These are phyloP conservation scores for Chlamydomonas urium DNA, from an alignment of 139 green algal species.

Conservation along the genomic window DNA sequence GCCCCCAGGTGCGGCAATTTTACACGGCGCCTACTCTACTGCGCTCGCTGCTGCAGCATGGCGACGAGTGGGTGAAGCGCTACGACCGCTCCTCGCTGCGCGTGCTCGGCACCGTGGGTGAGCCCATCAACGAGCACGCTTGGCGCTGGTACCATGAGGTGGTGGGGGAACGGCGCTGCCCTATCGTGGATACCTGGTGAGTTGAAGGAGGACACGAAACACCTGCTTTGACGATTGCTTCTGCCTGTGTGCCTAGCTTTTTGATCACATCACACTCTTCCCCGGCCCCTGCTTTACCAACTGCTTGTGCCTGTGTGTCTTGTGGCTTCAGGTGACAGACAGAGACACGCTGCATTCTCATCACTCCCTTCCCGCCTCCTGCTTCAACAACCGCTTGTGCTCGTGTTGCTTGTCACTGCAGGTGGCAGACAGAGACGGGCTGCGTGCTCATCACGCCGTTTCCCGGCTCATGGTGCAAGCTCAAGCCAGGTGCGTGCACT, in stretches of 20 bases:
- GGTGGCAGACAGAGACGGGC: slow-evolving; percentile 90
- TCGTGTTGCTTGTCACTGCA: not conserved
- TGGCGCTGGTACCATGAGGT: slow-evolving; percentile 83
- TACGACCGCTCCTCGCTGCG: slow-evolving; percentile 54
- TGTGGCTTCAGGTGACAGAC: slow-evolving; percentile 74
- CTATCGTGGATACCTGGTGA: slow-evolving; percentile 95
- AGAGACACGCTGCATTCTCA: slow-evolving; percentile 69
- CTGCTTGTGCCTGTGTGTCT: too few relatives aligned
- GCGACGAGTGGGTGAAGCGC: slow-evolving; percentile 60
- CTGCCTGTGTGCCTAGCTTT: too few relatives aligned
- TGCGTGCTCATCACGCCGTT: slow-evolving; percentile 66
- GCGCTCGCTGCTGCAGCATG: slow-evolving; percentile 77
- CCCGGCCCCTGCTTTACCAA: too few relatives aligned
- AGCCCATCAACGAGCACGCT: slow-evolving; percentile 94
- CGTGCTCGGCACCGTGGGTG: slow-evolving; percentile 72
- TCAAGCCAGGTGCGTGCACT: too few relatives aligned
- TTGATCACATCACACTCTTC: too few relatives aligned
- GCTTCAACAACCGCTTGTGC: not conserved
- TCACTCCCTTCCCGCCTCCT: not conserved
- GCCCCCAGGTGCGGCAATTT: slow-evolving; percentile 64
- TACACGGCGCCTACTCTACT: slow-evolving; percentile 96
- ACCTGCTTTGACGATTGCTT: too few relatives aligned
- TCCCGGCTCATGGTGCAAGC: not conserved
- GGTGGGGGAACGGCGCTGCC: slow-evolving; percentile 40
- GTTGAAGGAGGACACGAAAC: too few relatives aligned